Evolutionary conservation across 345 rosid genomes (phyloP).

Genomic region (Limnanthes douglasii): DNA sequence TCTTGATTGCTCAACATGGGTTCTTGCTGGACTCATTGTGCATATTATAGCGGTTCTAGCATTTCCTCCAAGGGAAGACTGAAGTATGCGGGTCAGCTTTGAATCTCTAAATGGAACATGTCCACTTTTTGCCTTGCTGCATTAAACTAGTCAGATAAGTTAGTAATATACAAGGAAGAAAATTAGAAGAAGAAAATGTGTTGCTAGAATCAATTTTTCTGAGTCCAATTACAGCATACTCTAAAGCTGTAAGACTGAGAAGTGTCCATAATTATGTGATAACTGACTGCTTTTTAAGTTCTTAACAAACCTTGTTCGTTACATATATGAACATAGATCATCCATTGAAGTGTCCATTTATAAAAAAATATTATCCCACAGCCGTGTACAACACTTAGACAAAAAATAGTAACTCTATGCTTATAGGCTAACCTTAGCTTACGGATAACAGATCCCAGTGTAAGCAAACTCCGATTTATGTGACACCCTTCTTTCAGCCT

Average conservation of each 20-base stretch:
- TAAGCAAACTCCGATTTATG: conserved; percentile 83
- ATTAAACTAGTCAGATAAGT: conserved; percentile 16
- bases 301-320: too few species aligned
- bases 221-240: too few species aligned
- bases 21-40: conserved; percentile 88
- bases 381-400: too few species aligned
- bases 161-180: conserved; percentile 1
- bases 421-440: conserved; percentile 61
- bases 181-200: background rate
- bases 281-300: too few species aligned
- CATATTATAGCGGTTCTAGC: conserved; percentile 89
- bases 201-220: too few species aligned
- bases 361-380: too few species aligned
- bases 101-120: conserved; percentile 93
- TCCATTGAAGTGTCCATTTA: too few species aligned
- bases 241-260: too few species aligned
- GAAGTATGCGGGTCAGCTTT: conserved; percentile 88
- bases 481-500: conserved; percentile 95
- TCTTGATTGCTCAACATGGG: conserved; percentile 87
- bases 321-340: too few species aligned
- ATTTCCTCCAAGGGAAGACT: conserved; percentile 83
- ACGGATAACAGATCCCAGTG: conserved; percentile 89
- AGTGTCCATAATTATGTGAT: too few species aligned
- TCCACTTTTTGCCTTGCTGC: conserved; percentile 90
- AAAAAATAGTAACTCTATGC: too few species aligned